A percentile compares a stretch with the other conserved stretches of the same genome.
Evolutionary conservation across 345 rosid species (phyloP).

Genomic region (Streptanthus diversifolius): DNA sequence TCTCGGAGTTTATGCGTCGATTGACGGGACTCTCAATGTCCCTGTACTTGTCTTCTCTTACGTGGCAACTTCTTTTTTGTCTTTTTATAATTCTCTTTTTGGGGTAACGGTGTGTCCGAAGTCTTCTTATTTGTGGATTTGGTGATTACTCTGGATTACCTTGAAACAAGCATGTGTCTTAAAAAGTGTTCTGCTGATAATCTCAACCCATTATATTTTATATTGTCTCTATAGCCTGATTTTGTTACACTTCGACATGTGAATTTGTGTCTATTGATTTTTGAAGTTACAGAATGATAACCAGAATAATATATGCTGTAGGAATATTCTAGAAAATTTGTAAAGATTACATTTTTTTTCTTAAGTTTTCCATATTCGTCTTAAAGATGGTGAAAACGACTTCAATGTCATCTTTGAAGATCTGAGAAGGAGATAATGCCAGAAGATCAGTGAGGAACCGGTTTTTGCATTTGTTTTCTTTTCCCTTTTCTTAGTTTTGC

Average conservation of each 20-base stretch:
- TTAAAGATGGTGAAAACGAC: slow-evolving; percentile 6
- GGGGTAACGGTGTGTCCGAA: background rate
- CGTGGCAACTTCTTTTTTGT: slow-evolving; percentile 5
- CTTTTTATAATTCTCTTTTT: background rate
- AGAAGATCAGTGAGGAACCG: background rate
- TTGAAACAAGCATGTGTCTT: background rate
- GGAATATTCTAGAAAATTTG: background rate
- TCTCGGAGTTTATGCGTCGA: slow-evolving; percentile 20
- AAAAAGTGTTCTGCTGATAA: background rate
- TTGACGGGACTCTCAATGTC: slow-evolving; percentile 11
- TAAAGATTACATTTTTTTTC: background rate
- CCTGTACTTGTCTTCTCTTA: background rate
- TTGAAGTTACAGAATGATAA: background rate
- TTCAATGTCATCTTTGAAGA: slow-evolving; percentile 1
- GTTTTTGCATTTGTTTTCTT: background rate
- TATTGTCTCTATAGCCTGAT: background rate
- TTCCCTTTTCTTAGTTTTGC: background rate
- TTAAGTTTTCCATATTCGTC: background rate
- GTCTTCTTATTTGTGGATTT: background rate
- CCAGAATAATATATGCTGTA: background rate
- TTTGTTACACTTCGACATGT: background rate
- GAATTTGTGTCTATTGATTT: background rate
- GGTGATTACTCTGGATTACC: background rate
- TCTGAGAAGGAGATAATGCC: background rate
- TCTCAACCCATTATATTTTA: background rate